These are phyloP conservation scores for Ascochyta viciae-villosae DNA, from an alignment of 2,329 filamentous ascomycete species.

Conservation along the genomic window DNA sequence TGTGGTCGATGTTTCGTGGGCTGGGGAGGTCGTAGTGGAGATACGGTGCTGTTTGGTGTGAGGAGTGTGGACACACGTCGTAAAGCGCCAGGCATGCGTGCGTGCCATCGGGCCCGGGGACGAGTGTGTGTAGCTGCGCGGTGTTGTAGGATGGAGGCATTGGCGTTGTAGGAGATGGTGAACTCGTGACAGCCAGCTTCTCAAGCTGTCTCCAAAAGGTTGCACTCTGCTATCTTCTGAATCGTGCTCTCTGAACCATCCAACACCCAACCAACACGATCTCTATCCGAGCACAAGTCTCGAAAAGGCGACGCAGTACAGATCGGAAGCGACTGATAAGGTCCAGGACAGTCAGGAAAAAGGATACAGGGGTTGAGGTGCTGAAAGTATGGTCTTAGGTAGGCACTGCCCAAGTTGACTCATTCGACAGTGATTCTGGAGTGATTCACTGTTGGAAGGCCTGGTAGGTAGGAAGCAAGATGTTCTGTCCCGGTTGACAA, in stretches of 20 bases:
- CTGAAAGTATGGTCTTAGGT: background rate
- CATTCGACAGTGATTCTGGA: background rate
- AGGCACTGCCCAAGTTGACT: background rate
- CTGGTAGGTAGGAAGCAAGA: background rate
- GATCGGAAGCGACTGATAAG: background rate
- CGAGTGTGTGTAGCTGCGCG: slow-evolving; percentile 6
- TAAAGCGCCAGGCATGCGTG: slow-evolving; percentile 9
- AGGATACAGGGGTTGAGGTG: background rate
- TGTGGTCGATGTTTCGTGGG: background rate
- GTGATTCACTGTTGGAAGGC: background rate
- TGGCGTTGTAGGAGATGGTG: background rate
- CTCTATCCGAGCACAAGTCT: background rate
- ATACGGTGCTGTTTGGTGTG: background rate
- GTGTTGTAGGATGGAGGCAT: slow-evolving; percentile 4
- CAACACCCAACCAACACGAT: background rate
- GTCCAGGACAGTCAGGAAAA: background rate
- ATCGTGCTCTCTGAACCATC: background rate
- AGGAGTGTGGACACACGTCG: slow-evolving; percentile 7
- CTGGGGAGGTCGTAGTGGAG: background rate
- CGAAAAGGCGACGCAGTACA: background rate
- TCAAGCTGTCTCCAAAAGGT: background rate
- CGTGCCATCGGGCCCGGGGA: background rate
- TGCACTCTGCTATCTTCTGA: background rate
- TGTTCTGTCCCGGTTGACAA: background rate
- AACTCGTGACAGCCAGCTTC: background rate